Evolutionary conservation across 305 asterid species (phyloP).

Genomic region (Coffea humblotiana): DNA sequence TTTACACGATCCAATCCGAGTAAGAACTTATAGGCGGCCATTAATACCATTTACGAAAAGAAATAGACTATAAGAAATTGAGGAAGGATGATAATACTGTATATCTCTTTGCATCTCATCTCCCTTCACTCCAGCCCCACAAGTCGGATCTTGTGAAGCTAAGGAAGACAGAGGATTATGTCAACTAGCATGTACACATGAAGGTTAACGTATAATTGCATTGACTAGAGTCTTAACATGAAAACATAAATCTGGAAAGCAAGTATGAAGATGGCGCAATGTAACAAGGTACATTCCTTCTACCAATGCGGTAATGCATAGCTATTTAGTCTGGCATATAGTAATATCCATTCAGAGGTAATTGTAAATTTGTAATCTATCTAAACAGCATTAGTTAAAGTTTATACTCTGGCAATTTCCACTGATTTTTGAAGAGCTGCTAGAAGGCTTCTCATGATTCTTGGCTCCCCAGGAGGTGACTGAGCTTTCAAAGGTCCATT

Average conservation of each 20-base stretch:
- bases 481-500: conserved; percentile 64
- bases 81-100: no score
- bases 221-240: background rate
- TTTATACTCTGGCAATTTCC: conserved; percentile 57
- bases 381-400: background rate
- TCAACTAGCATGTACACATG: no score
- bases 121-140: no score
- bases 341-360: background rate
- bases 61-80: no score
- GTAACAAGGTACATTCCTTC: background rate
- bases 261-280: background rate
- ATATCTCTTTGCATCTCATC: no score
- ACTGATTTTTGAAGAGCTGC: conserved; percentile 83
- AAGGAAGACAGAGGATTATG: no score
- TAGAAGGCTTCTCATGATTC: conserved; percentile 88
- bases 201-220: no score
- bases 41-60: no score
- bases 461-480: conserved; percentile 77
- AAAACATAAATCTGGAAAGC: background rate
- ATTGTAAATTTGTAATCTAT: background rate
- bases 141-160: no score
- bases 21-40: no score
- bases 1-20: no score
- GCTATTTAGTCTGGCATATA: background rate
- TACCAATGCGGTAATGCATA: background rate